A percentile compares a stretch with the other conserved stretches of the same genome.
These are phyloP conservation scores for Umbelopsis sp. DNA, from an alignment of 371 early-diverging fungal genomes.

Conservation along the genomic window DNA sequence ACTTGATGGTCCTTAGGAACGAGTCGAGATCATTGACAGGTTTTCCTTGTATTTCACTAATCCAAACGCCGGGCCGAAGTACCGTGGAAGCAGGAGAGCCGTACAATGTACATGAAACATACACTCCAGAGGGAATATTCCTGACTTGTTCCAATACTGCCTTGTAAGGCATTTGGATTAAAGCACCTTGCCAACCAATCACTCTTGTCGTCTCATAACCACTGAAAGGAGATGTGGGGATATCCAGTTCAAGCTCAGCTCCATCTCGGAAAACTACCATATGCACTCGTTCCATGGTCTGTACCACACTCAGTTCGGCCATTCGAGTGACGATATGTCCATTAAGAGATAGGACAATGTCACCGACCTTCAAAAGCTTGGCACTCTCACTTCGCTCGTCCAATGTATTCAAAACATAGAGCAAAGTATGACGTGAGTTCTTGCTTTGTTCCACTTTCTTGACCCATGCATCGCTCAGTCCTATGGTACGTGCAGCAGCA, in stretches of 20 bases:
- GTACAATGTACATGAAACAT: constrained; percentile 72
- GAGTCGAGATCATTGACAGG: constrained; percentile 22
- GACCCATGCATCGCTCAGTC: constrained; percentile 79
- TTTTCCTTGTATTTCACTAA: constrained; percentile 23
- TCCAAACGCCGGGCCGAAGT: constrained; percentile 49
- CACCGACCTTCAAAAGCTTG: constrained; percentile 74
- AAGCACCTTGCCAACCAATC: constrained; percentile 86
- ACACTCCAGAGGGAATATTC: constrained; percentile 71
- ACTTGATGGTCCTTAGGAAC: constrained; percentile 55
- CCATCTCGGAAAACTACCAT: constrained; percentile 71
- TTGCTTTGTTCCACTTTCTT: constrained; percentile 69
- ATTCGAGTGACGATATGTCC: constrained; percentile 73
- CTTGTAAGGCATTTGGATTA: constrained; percentile 80
- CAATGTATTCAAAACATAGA: constrained; percentile 70
- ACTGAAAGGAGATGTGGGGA: constrained; percentile 60
- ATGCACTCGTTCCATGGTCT: constrained; percentile 39
- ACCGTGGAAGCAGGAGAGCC: constrained; percentile 73
- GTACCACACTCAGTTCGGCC: constrained; percentile 59
- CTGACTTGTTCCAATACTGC: constrained; percentile 84
- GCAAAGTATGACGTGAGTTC: constrained; percentile 62
- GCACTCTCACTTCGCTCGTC: constrained; percentile 59
- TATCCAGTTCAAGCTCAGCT: constrained; percentile 42
- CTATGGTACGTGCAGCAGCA: constrained; percentile 80
- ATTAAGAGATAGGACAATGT: constrained; percentile 82
- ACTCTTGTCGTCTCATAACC: constrained; percentile 64